Evolutionary conservation across 306 rosid genomes (phyloP).

Genomic region (Lotus japonicus): DNA sequence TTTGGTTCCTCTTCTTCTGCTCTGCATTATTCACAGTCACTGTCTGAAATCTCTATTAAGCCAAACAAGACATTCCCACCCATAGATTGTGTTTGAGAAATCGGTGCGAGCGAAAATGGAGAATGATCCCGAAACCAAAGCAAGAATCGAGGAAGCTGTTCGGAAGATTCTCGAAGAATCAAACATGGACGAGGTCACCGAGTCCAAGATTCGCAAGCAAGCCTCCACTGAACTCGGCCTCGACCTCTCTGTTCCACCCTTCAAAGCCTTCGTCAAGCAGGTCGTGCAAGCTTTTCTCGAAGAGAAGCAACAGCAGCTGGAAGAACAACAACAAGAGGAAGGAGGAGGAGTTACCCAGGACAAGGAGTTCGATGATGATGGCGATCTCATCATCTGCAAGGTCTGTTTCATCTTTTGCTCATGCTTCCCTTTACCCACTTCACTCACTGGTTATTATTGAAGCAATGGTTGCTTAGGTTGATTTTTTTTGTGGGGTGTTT

Average conservation of each 20-base stretch:
- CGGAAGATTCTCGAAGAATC: constrained; percentile 55
- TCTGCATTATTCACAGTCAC: too few relatives aligned
- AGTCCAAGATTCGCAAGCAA: constrained; percentile 67
- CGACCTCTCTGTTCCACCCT: constrained; percentile 54
- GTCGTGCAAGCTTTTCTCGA: constrained; percentile 61
- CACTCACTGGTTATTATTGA: neutral
- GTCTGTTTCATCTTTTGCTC: constrained; percentile 19
- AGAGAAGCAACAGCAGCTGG: constrained; percentile 30
- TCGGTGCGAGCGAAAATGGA: constrained; percentile 40
- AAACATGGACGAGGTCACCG: constrained; percentile 74
- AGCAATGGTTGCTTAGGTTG: neutral
- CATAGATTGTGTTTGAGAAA: too few relatives aligned
- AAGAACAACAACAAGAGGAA: neutral
- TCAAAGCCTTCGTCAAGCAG: constrained; percentile 56
- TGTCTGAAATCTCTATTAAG: too few relatives aligned
- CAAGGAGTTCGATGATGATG: constrained; percentile 58
- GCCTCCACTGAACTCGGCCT: constrained; percentile 59
- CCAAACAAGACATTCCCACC: too few relatives aligned
- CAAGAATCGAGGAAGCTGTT: constrained; percentile 55
- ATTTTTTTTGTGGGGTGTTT: constrained; percentile 6
- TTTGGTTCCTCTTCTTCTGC: too few relatives aligned
- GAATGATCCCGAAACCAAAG: constrained; percentile 40
- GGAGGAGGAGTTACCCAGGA: constrained; percentile 21
- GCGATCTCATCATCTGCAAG: constrained; percentile 79
- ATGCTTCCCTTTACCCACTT: neutral